Conservation (phyloP, 306 rosid genomes). For the Sicyos baderoa region DNA sequence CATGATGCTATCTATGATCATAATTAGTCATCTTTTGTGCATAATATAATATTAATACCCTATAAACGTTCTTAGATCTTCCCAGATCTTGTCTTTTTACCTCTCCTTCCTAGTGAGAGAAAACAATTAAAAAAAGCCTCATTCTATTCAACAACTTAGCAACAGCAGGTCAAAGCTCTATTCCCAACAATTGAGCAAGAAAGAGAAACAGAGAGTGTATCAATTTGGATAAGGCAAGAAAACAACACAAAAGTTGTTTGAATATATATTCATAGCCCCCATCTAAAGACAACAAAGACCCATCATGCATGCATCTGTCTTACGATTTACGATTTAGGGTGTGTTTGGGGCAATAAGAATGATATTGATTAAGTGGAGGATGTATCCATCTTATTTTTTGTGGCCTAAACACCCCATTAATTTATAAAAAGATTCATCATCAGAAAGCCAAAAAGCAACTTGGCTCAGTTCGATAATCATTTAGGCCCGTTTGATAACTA, state of each 20-base stretch:
- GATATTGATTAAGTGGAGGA: no score
- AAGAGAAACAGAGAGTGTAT: not conserved
- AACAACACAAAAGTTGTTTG: not conserved
- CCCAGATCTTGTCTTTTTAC: not conserved
- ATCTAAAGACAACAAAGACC: not conserved
- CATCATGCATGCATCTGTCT: constrained; percentile 10
- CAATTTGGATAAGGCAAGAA: not conserved
- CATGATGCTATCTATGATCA: not conserved
- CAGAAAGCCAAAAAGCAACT: not conserved
- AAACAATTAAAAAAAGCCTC: not conserved
- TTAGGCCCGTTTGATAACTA: no score
- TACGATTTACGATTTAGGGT: no score
- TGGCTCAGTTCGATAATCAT: no score
- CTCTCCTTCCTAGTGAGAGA: not conserved
- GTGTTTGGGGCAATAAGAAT: no score
- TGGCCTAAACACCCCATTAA: no score
- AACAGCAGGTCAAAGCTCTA: constrained; percentile 8
- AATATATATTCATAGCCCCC: not conserved
- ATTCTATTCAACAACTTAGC: not conserved
- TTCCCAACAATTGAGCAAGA: not conserved
- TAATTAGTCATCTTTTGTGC: not conserved
- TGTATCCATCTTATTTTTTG: no score
- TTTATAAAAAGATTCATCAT: not conserved
- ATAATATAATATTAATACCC: constrained; percentile 4
- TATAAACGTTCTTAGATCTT: not conserved